Evolutionary conservation across 2,329 filamentous ascomycete genomes (phyloP), one percentile per base, ranked within the genome.

Genomic region (Bisporella sp.): DNA sequence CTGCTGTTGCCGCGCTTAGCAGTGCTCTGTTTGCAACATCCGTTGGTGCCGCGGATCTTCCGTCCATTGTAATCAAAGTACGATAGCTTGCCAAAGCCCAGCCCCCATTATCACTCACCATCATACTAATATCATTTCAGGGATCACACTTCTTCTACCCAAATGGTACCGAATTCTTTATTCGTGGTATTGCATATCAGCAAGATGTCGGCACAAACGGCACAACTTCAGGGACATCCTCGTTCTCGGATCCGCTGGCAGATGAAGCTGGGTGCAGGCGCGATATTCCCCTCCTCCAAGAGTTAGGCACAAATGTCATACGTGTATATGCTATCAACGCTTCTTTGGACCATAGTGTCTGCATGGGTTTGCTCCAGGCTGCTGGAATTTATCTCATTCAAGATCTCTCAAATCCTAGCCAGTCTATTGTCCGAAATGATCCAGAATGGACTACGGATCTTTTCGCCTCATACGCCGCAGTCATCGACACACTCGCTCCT

Each of bases 181-280:
- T 97, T 70, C 89, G 86, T 70, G 93, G 93, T 73, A 77, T 99
- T 61, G 93, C 93, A 59, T 99, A 99, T 74, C 93, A 99, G 76
- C 82, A 91, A 73, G 87, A 92, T 62, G 75, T 75, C 57, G 75
- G 74, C 57, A 73, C 78, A 47, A 77, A 76, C 47, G 78, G 81
- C 54, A 64, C 64, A 51, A 73, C 74, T 49, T 74, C 72, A 37
- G 68, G 68, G 49, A 67, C 65, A 52, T 67, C 69, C 50, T 75
- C 75, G 55, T 97, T 91, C 75, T 78, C 75, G 56, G 93, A 99
- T 66, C 92, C 93, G 52, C 81, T 99, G 40, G 78, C 89, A 59
- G 82, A 95, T 64, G 70, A 72, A 51, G 71, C 73, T 33, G 69
- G 72, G 59, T 97, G 93, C 78, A 79, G 80, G 68, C 88, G 92